A percentile compares a stretch with the other conserved stretches of the same genome.
These are phyloP conservation scores for Aspergillus spinulosporus DNA, from an alignment of 2,329 filamentous ascomycete genomes.

Conservation along the genomic window DNA sequence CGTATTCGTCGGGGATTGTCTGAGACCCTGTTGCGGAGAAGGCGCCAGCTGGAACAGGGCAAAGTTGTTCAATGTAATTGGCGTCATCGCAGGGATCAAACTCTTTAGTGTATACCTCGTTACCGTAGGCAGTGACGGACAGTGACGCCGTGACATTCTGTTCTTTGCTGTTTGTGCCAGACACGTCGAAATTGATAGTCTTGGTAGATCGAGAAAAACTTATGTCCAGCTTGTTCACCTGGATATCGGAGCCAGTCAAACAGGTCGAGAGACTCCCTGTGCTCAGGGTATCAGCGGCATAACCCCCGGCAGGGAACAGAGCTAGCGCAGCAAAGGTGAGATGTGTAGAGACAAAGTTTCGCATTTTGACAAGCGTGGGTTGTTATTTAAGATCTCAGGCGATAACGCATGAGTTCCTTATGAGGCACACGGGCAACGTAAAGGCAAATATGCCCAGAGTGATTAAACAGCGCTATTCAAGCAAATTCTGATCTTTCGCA, in stretches of 20 bases:
- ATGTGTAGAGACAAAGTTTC: slow-evolving; percentile 22
- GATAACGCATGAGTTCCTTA: background rate
- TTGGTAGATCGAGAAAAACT: slow-evolving; percentile 74
- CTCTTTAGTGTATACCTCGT: slow-evolving; percentile 70
- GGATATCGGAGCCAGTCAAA: slow-evolving; percentile 57
- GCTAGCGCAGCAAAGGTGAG: slow-evolving; percentile 30
- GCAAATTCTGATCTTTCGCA: slow-evolving; percentile 9
- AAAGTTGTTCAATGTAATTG: slow-evolving; percentile 72
- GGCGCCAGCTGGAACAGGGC: slow-evolving; percentile 73
- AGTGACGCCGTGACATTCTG: slow-evolving; percentile 81
- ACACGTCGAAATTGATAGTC: slow-evolving; percentile 76
- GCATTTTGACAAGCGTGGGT: slow-evolving; percentile 25
- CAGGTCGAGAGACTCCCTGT: slow-evolving; percentile 82
- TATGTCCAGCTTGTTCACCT: slow-evolving; percentile 73
- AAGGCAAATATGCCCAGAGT: background rate
- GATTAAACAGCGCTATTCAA: slow-evolving; percentile 15
- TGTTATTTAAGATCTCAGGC: background rate
- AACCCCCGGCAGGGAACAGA: slow-evolving; percentile 42
- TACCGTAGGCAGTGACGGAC: slow-evolving; percentile 80
- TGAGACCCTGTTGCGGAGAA: slow-evolving; percentile 75
- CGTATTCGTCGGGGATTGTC: slow-evolving; percentile 68
- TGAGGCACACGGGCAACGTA: background rate
- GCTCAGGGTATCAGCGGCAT: slow-evolving; percentile 71
- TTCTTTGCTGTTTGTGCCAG: slow-evolving; percentile 68
- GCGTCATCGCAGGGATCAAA: slow-evolving; percentile 78